Percentiles rank a stretch among this genome's conserved stretches.
These are phyloP conservation scores for Fusarium sp. DNA, from an alignment of 2,329 filamentous ascomycete species.

Conservation along the genomic window DNA sequence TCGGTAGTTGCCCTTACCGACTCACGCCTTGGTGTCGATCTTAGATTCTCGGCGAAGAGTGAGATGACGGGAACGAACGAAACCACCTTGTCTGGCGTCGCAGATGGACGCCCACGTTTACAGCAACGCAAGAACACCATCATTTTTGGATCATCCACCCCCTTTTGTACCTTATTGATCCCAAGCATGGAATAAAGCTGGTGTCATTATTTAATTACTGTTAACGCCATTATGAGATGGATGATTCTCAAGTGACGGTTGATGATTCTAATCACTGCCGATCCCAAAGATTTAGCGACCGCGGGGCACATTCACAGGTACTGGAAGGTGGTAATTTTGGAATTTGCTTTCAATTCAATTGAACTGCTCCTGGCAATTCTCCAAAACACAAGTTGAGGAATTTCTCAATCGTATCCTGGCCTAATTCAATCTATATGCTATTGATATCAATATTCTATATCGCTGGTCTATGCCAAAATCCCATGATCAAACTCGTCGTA, in stretches of 20 bases:
- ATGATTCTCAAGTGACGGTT: too few relatives aligned
- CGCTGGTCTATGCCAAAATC: constrained; percentile 41
- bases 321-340: background rate
- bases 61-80: constrained; percentile 1
- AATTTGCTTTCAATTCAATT: constrained; percentile 44
- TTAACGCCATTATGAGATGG: too few relatives aligned
- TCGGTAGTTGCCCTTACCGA: constrained; percentile 11
- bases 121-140: too few relatives aligned
- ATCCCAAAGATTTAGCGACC: background rate
- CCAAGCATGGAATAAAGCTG: too few relatives aligned
- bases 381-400: constrained; percentile 3
- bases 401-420: background rate
- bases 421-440: constrained; percentile 40
- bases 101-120: too few relatives aligned
- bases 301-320: background rate
- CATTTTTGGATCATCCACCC: too few relatives aligned
- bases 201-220: too few relatives aligned
- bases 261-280: background rate
- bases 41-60: background rate
- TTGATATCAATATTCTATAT: constrained; percentile 44
- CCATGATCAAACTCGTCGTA: constrained; percentile 32
- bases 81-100: background rate
- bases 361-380: constrained; percentile 40
- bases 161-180: too few relatives aligned
- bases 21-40: background rate